Percentiles rank a stretch among this genome's conserved stretches.
These are phyloP conservation scores for Nigrospora oryzae DNA, from an alignment of 2,329 filamentous ascomycete genomes.

Conservation along the genomic window DNA sequence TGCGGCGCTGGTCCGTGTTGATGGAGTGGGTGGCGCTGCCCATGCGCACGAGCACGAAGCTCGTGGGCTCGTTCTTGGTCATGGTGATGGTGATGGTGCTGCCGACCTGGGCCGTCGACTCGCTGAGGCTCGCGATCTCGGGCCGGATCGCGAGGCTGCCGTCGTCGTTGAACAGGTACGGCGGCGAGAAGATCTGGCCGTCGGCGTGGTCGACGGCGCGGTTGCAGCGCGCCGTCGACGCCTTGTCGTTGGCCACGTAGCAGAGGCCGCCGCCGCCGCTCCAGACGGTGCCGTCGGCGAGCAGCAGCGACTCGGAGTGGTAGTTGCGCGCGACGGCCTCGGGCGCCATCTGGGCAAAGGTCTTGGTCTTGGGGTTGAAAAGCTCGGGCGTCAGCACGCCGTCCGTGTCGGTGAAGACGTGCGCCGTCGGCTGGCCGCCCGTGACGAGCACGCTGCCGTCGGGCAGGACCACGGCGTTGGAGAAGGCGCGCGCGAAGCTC, in stretches of 20 bases:
- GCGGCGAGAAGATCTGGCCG: slow-evolving; percentile 45
- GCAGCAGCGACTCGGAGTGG: slow-evolving; percentile 38
- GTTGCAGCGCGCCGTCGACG: slow-evolving; percentile 14
- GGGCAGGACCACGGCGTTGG: slow-evolving; percentile 17
- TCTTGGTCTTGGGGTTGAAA: slow-evolving; percentile 31
- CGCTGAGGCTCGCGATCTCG: slow-evolving; percentile 24
- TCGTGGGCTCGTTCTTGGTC: slow-evolving; percentile 13
- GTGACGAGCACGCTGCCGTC: slow-evolving; percentile 37
- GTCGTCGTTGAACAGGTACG: slow-evolving; percentile 41
- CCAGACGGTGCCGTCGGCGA: slow-evolving; percentile 41
- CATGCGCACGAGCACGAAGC: slow-evolving; percentile 36
- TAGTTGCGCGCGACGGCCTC: slow-evolving; percentile 36
- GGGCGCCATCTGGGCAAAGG: slow-evolving; percentile 26
- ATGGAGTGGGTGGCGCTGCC: slow-evolving; percentile 44
- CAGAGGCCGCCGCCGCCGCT: slow-evolving; percentile 46
- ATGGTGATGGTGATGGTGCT: slow-evolving; percentile 13
- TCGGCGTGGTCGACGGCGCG: slow-evolving; percentile 42
- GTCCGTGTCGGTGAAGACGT: slow-evolving; percentile 35
- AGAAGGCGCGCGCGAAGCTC: slow-evolving; percentile 5
- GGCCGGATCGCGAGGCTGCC: slow-evolving; percentile 32
- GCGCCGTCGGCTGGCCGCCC: slow-evolving; percentile 33
- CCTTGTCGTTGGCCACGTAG: slow-evolving; percentile 19
- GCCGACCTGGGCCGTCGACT: slow-evolving; percentile 19
- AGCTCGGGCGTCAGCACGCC: slow-evolving; percentile 33
- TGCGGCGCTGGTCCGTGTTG: slow-evolving; percentile 48